Conservation (phyloP, 768 basidiomycete species). For the Collybia sp. region DNA sequence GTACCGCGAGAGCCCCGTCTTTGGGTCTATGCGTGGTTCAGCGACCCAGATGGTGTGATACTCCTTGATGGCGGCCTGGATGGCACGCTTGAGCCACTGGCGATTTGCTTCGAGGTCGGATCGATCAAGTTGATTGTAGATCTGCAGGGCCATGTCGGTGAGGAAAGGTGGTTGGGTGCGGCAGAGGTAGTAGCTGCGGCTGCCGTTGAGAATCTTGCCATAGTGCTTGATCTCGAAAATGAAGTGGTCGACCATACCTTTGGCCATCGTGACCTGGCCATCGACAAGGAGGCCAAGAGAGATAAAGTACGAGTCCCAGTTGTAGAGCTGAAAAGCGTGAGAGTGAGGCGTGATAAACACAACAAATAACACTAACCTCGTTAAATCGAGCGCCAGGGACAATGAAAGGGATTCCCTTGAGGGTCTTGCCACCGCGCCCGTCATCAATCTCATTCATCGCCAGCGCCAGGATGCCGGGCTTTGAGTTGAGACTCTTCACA, state of each 20-base stretch:
- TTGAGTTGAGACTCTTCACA: conserved; percentile 90
- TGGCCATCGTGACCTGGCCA: conserved; percentile 90
- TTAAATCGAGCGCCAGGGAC: conserved; percentile 96
- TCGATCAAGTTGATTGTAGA: conserved; percentile 93
- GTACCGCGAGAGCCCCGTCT: conserved; percentile 92
- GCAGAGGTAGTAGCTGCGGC: conserved; percentile 91
- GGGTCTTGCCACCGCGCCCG: conserved; percentile 67
- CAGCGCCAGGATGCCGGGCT: conserved; percentile 90
- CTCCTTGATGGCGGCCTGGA: conserved; percentile 97
- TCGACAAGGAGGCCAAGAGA: conserved; percentile 92
- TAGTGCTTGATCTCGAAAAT: conserved; percentile 99
- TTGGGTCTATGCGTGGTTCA: conserved; percentile 89
- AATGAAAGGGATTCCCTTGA: conserved; percentile 95
- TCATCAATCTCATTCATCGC: conserved; percentile 94
- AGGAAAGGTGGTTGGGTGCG: conserved; percentile 98
- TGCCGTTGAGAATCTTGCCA: conserved; percentile 95
- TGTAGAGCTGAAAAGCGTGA: conserved; percentile 60
- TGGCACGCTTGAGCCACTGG: conserved; percentile 90
- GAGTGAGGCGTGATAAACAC: conserved; percentile 2
- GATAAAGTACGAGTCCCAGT: conserved; percentile 96
- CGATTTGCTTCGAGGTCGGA: conserved; percentile 77
- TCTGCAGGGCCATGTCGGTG: conserved; percentile 97
- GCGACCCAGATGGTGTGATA: conserved; percentile 98
- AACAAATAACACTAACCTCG: conserved; percentile 49
- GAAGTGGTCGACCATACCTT: conserved; percentile 98